Evolutionary conservation across 148 eudicot genomes (phyloP), one percentile per base, ranked within the genome.

Genomic region (Nepenthes mirabilis): DNA sequence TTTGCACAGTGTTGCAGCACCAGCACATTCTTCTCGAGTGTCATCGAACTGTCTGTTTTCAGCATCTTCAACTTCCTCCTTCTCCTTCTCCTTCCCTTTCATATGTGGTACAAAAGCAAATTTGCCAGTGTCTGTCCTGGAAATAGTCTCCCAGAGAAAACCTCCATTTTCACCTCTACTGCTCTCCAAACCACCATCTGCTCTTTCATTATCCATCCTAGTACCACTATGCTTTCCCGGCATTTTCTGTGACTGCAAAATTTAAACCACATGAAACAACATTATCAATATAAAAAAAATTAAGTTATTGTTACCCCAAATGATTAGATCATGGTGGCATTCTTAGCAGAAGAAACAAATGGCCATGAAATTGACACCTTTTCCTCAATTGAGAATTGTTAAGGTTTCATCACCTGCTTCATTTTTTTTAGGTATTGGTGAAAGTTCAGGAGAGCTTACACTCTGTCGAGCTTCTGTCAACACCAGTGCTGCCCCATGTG

Each of bases 61-160:
- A 49, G 12, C 52, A 49, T 5, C 48, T 43, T 52, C 60, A 69
- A 57, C 59, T 66, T 60, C 62, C 34, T 40, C 67, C 72, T 72
- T 76, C 71, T 72, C 72, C 66, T 35, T 67, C 37, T 67, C 62
- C 59, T 59, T 68, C 65, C 56, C 76, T 65, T 61, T 68, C 58
- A 52, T 76, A 55, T 51, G 57, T 35, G 66, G 72, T 33, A 37
- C 37, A 32, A 37, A 36, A 36, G 57, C 67, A 57, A 52, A 68
- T 49, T 11, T 6, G 11, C 13, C 52, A 49, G 52, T 49, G 6
- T 49, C 52, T n/a, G 3, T 49, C 52, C 52, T 5, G 13, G 52
- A 49, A 49, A 2, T 11, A 6, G 13, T 49, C 60, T 36, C 62
- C 62, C 63, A 56, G 13, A 56, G 1, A 47, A 36, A 36, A 36